Evolutionary conservation across 108 stramenopile genomes (phyloP).

Genomic region (Pseudonitzschia pungens): DNA sequence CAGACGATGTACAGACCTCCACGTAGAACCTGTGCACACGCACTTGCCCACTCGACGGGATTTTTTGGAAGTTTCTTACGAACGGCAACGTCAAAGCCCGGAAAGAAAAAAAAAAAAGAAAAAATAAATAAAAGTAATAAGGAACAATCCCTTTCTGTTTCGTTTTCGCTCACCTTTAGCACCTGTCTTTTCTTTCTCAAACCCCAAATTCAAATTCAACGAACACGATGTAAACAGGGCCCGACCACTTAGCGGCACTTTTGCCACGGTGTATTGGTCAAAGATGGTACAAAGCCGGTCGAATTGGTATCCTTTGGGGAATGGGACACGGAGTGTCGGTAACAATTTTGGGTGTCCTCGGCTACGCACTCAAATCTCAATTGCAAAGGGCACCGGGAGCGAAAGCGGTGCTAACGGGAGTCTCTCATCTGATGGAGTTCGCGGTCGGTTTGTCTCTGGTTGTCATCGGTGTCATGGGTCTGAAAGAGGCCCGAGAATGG

Average conservation of each 20-base stretch:
- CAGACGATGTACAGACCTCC: slow-evolving; percentile 25
- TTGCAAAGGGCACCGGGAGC: slow-evolving; percentile 23
- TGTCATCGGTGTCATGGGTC: slow-evolving; percentile 91
- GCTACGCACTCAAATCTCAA: slow-evolving; percentile 82
- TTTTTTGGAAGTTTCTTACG: slow-evolving; percentile 4
- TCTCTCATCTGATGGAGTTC: slow-evolving; percentile 70
- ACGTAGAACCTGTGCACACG: slow-evolving; percentile 12
- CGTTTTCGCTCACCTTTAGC: neutral
- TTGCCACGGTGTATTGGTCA: slow-evolving; percentile 90
- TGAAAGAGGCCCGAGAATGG: slow-evolving; percentile 84
- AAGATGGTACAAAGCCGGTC: slow-evolving; percentile 80
- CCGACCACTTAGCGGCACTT: slow-evolving; percentile 94
- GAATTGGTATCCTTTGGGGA: slow-evolving; percentile 95
- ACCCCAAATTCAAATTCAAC: neutral
- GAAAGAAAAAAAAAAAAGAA: neutral
- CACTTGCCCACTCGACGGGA: neutral
- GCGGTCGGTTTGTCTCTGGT: slow-evolving; percentile 89
- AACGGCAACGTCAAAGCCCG: neutral
- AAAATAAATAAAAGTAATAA: neutral
- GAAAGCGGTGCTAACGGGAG: slow-evolving; percentile 27
- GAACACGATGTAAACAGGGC: slow-evolving; percentile 40
- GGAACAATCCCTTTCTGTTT: neutral
- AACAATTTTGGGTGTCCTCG: slow-evolving; percentile 77
- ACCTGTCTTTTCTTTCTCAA: neutral
- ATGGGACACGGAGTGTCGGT: slow-evolving; percentile 94